Percentiles rank a stretch among this genome's conserved stretches.
Evolutionary conservation across 2,329 filamentous ascomycete species (phyloP).

Genomic region (Talaromyces pinophilus): DNA sequence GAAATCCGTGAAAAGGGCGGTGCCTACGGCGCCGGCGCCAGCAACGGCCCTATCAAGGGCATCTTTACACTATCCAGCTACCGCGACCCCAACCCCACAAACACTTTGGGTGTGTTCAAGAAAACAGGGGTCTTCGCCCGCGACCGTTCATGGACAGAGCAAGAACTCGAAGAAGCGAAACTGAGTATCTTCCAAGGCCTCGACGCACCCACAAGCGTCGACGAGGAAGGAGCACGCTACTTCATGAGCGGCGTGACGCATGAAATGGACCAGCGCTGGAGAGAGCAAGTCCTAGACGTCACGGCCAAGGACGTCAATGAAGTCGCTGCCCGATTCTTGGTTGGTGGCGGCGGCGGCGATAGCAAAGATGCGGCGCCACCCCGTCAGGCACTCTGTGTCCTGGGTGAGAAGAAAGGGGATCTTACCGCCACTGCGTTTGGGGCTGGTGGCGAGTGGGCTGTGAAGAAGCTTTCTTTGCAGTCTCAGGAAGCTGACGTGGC

Average conservation of each 20-base stretch:
- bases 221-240: constrained; percentile 78
- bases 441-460: constrained; percentile 66
- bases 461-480: constrained; percentile 70
- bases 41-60: constrained; percentile 75
- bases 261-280: constrained; percentile 81
- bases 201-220: constrained; percentile 85
- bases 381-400: constrained; percentile 64
- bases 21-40: constrained; percentile 90
- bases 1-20: constrained; percentile 98
- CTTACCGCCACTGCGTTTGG: constrained; percentile 55
- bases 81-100: constrained; percentile 90
- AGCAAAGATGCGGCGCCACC: constrained; percentile 43
- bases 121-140: constrained; percentile 80
- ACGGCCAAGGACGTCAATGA: constrained; percentile 75
- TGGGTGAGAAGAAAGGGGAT: constrained; percentile 74
- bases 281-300: constrained; percentile 85
- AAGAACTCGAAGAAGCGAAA: constrained; percentile 93
- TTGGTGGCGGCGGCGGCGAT: constrained; percentile 52
- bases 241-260: constrained; percentile 85
- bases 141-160: constrained; percentile 76
- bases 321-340: constrained; percentile 79
- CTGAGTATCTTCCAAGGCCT: constrained; percentile 89
- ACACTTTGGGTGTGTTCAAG: constrained; percentile 81
- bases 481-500: constrained; percentile 42
- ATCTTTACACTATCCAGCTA: constrained; percentile 96